A percentile compares a stretch with the other conserved stretches of the same genome.
phyloP scores from a whole-genome alignment of 768 basidiomycete genomes.

The Boletus rex-veris region DNA sequence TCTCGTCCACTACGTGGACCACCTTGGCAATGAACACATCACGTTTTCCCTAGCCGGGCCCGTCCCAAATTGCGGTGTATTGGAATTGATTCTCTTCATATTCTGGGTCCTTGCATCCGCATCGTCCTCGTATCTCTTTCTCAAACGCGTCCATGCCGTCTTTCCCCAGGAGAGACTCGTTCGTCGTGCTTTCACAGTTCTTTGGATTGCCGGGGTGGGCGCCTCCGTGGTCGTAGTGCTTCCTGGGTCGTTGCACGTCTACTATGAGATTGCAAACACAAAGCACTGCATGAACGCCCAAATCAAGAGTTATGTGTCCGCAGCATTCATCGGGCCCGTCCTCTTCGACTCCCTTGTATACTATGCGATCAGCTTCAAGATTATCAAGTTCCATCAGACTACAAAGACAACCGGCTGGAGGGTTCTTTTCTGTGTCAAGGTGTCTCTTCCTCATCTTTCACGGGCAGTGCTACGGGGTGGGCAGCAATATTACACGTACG shows the following conservation, averaged over 20 bases:
- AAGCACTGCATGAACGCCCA: constrained; percentile 28
- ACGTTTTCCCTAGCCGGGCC: constrained; percentile 19
- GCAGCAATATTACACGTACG: constrained; percentile 39
- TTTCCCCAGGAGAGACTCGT: constrained; percentile 23
- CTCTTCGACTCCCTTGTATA: constrained; percentile 36
- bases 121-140: constrained; percentile 35
- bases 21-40: not conserved
- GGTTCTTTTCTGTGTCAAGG: constrained; percentile 18
- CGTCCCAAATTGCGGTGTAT: constrained; percentile 15
- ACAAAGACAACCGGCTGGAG: constrained; percentile 11
- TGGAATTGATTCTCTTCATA: constrained; percentile 13
- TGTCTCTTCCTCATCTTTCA: constrained; percentile 31
- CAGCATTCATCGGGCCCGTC: constrained; percentile 27
- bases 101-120: constrained; percentile 22
- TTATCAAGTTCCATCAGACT: constrained; percentile 20
- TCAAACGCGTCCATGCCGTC: constrained; percentile 37
- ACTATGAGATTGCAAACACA: constrained; percentile 32
- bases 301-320: constrained; percentile 23
- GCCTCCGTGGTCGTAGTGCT: constrained; percentile 24
- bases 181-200: constrained; percentile 21
- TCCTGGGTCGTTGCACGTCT: constrained; percentile 20
- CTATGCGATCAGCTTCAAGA: constrained; percentile 31
- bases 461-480: constrained; percentile 35
- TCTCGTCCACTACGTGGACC: not conserved
- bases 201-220: constrained; percentile 34